A percentile compares a stretch with the other conserved stretches of the same genome.
Evolutionary conservation across 805 yeast species (phyloP).

Genomic region (Candida takata): DNA sequence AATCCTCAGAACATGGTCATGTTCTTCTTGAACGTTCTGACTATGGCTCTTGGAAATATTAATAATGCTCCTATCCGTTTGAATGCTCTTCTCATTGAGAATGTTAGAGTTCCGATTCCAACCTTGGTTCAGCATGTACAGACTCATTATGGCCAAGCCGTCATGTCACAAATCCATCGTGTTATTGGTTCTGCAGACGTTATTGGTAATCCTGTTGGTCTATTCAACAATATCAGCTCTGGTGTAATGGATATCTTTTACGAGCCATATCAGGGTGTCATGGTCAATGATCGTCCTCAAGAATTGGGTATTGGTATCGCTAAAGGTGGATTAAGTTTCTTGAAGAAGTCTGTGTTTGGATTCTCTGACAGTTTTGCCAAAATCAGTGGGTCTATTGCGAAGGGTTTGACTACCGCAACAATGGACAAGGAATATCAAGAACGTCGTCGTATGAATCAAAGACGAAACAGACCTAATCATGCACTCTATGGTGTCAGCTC

Average conservation of each 20-base stretch:
- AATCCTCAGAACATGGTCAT: conserved; percentile 58
- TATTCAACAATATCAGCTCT: conserved; percentile 86
- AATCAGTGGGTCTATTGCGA: conserved; percentile 89
- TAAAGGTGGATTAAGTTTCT: conserved; percentile 89
- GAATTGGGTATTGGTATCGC: conserved; percentile 94
- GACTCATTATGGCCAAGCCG: conserved; percentile 88
- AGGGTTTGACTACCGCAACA: conserved; percentile 87
- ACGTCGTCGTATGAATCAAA: conserved; percentile 63
- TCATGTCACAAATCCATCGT: conserved; percentile 86
- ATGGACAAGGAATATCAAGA: conserved; percentile 83
- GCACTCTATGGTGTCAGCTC: conserved; percentile 77
- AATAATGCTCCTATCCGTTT: conserved; percentile 93
- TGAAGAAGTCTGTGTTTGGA: conserved; percentile 93
- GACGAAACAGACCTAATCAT: conserved; percentile 75
- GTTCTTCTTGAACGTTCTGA: conserved; percentile 75
- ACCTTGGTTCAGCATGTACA: conserved; percentile 60
- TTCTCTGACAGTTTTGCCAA: conserved; percentile 89
- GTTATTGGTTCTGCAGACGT: conserved; percentile 94
- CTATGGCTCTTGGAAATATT: conserved; percentile 96
- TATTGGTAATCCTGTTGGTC: conserved; percentile 94
- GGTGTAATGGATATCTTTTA: conserved; percentile 96
- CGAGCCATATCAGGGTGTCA: conserved; percentile 94
- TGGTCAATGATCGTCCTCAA: conserved; percentile 91
- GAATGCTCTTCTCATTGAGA: conserved; percentile 82
- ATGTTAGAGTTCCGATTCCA: conserved; percentile 80